Percentiles rank a stretch among this genome's conserved stretches.
Conservation (phyloP, 2,329 filamentous ascomycete species). For the Didymella lethalis region DNA sequence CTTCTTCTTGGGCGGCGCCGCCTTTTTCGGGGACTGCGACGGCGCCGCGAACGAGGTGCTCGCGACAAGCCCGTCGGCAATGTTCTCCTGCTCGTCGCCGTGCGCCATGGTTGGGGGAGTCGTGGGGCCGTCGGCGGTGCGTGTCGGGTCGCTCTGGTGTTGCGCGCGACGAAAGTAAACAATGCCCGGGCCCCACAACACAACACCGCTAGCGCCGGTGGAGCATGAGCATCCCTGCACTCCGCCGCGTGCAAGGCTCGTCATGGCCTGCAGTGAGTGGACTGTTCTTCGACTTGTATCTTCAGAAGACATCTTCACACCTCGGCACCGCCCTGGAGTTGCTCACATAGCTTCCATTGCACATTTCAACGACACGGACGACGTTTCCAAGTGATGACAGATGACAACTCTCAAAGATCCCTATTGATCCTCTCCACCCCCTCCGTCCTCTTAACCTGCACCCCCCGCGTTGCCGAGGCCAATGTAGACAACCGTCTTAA, state of each 20-base stretch:
- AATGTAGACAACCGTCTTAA: slow-evolving; percentile 14
- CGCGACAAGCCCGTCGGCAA: slow-evolving; percentile 51
- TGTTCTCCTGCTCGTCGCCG: slow-evolving; percentile 76
- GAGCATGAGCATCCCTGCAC: slow-evolving; percentile 20
- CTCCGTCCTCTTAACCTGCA: slow-evolving; percentile 28
- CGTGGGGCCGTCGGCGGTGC: slow-evolving; percentile 15
- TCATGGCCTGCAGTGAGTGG: too few species aligned
- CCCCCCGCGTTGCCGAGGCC: slow-evolving; percentile 29
- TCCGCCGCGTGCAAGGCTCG: not conserved
- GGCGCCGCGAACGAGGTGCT: slow-evolving; percentile 37
- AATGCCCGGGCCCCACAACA: slow-evolving; percentile 13
- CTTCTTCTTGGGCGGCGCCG: slow-evolving; percentile 36
- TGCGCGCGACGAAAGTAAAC: slow-evolving; percentile 25
- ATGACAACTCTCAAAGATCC: not conserved
- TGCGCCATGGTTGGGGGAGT: slow-evolving; percentile 39
- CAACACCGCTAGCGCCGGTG: slow-evolving; percentile 8
- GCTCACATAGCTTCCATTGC: too few species aligned
- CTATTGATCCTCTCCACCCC: slow-evolving; percentile 1
- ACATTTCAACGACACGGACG: too few species aligned
- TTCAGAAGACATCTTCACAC: too few species aligned
- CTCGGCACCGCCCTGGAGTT: too few species aligned
- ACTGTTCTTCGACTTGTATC: too few species aligned
- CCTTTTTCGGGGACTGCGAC: slow-evolving; percentile 42
- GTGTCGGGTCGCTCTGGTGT: slow-evolving; percentile 20
- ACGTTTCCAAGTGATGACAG: too few species aligned